Evolutionary conservation across 495 filamentous ascomycete species (phyloP).

Genomic region (Penicillium cosmopolitanum): DNA sequence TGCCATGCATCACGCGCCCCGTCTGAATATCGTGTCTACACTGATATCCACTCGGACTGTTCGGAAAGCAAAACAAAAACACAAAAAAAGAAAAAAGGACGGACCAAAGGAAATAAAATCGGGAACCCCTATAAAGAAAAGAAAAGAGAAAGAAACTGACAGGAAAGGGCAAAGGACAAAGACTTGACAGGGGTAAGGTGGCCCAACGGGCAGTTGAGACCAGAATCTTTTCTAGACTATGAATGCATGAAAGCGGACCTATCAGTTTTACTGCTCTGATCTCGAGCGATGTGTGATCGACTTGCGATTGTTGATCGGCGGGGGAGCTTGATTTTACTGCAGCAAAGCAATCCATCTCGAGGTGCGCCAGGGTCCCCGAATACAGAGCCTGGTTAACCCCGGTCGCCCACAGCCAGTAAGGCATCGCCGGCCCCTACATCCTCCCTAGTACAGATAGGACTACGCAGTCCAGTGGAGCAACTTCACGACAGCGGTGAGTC

Average conservation of each 20-base stretch:
- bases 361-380: background rate
- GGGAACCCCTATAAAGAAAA: conserved; percentile 11
- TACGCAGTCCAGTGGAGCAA: conserved; percentile 7
- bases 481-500: conserved; percentile 30
- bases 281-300: background rate
- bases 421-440: background rate
- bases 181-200: conserved; percentile 5
- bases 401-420: conserved; percentile 9
- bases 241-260: conserved; percentile 12
- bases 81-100: background rate
- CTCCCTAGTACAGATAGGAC: background rate
- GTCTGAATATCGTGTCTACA: conserved; percentile 37
- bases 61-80: conserved; percentile 26
- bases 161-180: background rate
- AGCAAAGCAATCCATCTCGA: conserved; percentile 14
- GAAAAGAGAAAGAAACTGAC: background rate
- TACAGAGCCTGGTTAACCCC: conserved; percentile 1
- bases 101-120: background rate
- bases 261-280: conserved; percentile 1
- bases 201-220: conserved; percentile 25
- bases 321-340: conserved; percentile 23
- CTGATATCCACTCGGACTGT: conserved; percentile 44
- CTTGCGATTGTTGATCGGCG: conserved; percentile 3
- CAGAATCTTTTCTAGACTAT: conserved; percentile 14
- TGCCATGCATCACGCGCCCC: conserved; percentile 32